Percentiles rank a stretch among this genome's conserved stretches.
Conservation (phyloP, 1,139 yeast species). For the Geotrichum australiense region DNA sequence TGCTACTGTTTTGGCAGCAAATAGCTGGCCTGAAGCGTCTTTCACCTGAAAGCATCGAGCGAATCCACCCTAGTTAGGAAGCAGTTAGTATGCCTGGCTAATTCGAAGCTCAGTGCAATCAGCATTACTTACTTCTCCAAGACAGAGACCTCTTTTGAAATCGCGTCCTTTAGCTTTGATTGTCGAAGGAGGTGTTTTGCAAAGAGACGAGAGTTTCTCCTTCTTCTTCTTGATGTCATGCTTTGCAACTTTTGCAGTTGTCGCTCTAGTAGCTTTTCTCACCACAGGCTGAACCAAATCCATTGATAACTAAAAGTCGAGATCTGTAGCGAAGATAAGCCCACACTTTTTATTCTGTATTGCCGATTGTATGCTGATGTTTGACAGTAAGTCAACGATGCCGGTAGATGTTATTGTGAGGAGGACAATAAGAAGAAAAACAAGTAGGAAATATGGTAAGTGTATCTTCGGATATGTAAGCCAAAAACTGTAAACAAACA, state of each 20-base stretch:
- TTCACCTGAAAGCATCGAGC: conserved; percentile 98
- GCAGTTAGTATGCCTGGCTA: conserved; percentile 1
- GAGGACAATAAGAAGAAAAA: no score
- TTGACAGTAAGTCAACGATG: no score
- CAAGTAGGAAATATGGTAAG: no score
- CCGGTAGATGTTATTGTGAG: no score
- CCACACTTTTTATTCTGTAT: no score
- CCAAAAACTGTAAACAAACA: no score
- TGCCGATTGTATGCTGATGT: no score
- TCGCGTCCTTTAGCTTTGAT: conserved; percentile 70
- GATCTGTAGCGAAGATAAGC: neutral
- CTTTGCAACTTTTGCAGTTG: conserved; percentile 1
- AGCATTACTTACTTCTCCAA: conserved; percentile 68
- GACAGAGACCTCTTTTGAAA: conserved; percentile 80
- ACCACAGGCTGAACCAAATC: neutral
- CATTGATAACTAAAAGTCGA: no score
- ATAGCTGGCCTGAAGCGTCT: conserved; percentile 69
- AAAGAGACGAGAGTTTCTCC: conserved; percentile 78
- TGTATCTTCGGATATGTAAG: no score
- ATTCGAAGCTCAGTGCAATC: no score
- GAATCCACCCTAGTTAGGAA: conserved; percentile 63
- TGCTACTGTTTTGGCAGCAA: conserved; percentile 97
- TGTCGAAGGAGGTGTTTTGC: conserved; percentile 92
- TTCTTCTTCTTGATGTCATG: conserved; percentile 57
- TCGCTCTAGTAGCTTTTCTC: neutral